phyloP scores from a whole-genome alignment of 2,329 filamentous ascomycete genomes.

The Microcyclospora tardicrescens region DNA sequence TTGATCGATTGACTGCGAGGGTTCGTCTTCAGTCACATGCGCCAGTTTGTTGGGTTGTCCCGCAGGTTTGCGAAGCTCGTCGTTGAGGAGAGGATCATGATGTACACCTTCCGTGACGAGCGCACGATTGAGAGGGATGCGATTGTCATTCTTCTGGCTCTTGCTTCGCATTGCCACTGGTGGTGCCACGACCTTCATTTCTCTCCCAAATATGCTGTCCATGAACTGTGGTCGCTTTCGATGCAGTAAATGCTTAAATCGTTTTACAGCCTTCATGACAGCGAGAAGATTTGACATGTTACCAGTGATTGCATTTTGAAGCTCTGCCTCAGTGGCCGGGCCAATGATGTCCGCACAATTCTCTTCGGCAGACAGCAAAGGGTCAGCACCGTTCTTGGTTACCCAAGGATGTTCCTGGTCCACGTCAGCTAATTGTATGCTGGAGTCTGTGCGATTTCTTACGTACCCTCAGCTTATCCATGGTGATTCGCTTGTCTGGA shows the following conservation, averaged over 20 bases:
- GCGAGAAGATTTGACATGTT: conserved; percentile 79
- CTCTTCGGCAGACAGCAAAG: conserved; percentile 65
- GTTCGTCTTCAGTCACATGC: neutral
- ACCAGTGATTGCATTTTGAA: conserved; percentile 78
- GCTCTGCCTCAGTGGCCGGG: conserved; percentile 76
- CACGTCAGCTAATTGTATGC: conserved; percentile 9
- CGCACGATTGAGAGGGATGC: conserved; percentile 35
- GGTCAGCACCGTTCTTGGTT: conserved; percentile 64
- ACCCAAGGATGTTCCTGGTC: conserved; percentile 82
- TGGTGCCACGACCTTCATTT: conserved; percentile 45
- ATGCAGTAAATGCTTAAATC: conserved; percentile 66
- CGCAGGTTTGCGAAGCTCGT: conserved; percentile 17
- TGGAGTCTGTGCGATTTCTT: conserved; percentile 1
- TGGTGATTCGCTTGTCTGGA: conserved; percentile 66
- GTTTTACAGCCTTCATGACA: conserved; percentile 82
- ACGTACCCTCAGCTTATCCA: conserved; percentile 68
- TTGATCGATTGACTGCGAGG: neutral
- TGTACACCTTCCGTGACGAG: conserved; percentile 44
- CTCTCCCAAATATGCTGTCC: conserved; percentile 47
- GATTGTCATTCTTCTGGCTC: conserved; percentile 40
- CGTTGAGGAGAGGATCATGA: conserved; percentile 27
- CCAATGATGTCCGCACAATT: conserved; percentile 74
- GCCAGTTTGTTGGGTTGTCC: conserved; percentile 10
- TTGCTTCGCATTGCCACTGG: conserved; percentile 38
- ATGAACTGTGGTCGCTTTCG: conserved; percentile 41